Evolutionary conservation across 805 yeast species (phyloP).

Genomic region (Schizosaccharomyces lindneri): DNA sequence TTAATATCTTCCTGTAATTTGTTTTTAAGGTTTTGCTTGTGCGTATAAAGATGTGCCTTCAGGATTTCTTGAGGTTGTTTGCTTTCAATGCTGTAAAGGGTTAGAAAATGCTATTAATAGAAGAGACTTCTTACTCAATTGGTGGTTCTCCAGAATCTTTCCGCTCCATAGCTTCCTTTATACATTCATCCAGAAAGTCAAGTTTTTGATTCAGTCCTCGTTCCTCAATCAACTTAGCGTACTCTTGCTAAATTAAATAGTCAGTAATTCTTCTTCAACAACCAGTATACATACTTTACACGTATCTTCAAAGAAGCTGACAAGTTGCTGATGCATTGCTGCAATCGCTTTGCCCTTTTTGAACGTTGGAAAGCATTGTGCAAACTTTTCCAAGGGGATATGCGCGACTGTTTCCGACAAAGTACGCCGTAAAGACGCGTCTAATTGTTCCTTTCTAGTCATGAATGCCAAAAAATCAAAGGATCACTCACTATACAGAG

Average conservation of each 20-base stretch:
- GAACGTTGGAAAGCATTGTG: background rate
- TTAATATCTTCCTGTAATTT: background rate
- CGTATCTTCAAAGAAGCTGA: background rate
- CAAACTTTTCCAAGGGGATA: background rate
- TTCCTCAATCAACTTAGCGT: background rate
- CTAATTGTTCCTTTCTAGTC: constrained; percentile 1
- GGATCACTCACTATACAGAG: too few relatives aligned
- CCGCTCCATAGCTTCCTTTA: background rate
- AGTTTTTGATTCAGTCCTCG: background rate
- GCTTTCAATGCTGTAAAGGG: background rate
- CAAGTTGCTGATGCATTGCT: background rate
- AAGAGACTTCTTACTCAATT: background rate
- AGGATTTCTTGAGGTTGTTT: background rate
- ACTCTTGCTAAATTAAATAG: background rate
- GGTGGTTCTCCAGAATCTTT: background rate
- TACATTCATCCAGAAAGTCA: background rate
- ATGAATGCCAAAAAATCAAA: background rate
- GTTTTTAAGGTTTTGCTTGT: background rate
- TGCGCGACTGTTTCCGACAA: background rate
- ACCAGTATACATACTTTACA: background rate
- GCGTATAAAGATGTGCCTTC: background rate
- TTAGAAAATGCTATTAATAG: too few relatives aligned
- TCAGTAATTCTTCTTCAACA: too few relatives aligned
- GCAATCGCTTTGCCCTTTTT: background rate
- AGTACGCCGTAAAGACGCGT: background rate